Evolutionary conservation across 225 moss, liverwort and hornwort genomes (phyloP), one percentile per base, ranked within the genome.

Genomic region (Polytrichum formosum): DNA sequence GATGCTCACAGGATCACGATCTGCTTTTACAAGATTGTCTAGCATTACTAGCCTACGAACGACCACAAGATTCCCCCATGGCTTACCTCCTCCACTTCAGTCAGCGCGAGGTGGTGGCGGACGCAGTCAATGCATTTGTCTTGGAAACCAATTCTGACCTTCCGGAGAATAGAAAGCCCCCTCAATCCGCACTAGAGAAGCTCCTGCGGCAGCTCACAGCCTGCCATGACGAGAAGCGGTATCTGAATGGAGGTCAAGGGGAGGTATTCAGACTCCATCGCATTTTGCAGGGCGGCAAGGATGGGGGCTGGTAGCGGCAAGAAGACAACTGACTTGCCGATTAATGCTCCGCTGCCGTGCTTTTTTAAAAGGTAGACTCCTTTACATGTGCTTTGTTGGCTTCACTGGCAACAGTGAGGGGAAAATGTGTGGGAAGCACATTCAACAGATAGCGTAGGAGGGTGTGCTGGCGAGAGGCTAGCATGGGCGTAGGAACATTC

Each of bases 181-280:
- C 89, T 65, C 92, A 97, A 69, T 92, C 96, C 66, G 91, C 89
- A 59, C 78, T 97, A 66, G 96, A 97, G 76, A 91, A 90, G 73
- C 55, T 97, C 27, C 77, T 97, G 28, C 85, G 94, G 64, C 96
- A 97, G 79, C 88, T 97, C 4, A 91, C 94, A 53, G 93, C 96
- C 10, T 97, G 92, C 73, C 87, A 93, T 65, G 76, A 88, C 55
- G 96, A 93, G 73, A 94, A 83, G 76, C 79, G 92, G 10, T 83
- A 81, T 35, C 70, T 94, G 84, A 92, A 94, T 29, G 96, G 96
- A 25, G 87, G 94, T 54, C 96, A 97, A 82, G 94, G 94, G 67
- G 96, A 97, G 78, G 76, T 94, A 67, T 97, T 97, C 72, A 87
- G 94, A 54, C 69, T 97, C 79, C 94, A 97, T 78, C 87, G 91